phyloP scores from a whole-genome alignment of 805 yeast species.

The Candida endomychidarum region DNA sequence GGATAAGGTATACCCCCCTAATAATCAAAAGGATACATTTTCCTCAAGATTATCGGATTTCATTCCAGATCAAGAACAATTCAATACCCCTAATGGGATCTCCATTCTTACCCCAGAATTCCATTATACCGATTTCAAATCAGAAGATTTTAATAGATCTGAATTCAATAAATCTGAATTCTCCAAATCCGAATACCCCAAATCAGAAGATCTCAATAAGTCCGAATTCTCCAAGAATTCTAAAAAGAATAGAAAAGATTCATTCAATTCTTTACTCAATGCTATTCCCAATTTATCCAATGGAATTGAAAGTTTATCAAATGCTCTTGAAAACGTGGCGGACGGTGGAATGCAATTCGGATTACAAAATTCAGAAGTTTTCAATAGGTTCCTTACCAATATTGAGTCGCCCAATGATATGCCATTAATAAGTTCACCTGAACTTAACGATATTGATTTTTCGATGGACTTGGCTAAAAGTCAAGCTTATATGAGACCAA shows the following conservation, averaged over 20 bases:
- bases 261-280: constrained; percentile 7
- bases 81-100: background rate
- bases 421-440: constrained; percentile 3
- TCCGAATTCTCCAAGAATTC: background rate
- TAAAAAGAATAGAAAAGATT: background rate
- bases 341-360: constrained; percentile 26
- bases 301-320: constrained; percentile 27
- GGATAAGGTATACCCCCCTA: background rate
- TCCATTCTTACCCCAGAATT: constrained; percentile 1
- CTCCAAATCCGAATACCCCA: background rate
- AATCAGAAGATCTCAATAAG: background rate
- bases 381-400: constrained; percentile 22
- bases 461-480: constrained; percentile 37
- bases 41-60: constrained; percentile 12
- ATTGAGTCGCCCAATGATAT: constrained; percentile 3
- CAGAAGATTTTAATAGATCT: background rate
- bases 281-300: constrained; percentile 21
- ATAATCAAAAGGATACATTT: background rate
- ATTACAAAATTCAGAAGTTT: constrained; percentile 27
- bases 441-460: constrained; percentile 31
- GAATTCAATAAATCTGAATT: background rate
- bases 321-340: constrained; percentile 25
- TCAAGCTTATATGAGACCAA: constrained; percentile 20
- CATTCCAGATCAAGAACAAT: background rate
- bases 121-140: background rate